Evolutionary conservation across 495 filamentous ascomycete species (phyloP).

Genomic region (Daldinia grandis): DNA sequence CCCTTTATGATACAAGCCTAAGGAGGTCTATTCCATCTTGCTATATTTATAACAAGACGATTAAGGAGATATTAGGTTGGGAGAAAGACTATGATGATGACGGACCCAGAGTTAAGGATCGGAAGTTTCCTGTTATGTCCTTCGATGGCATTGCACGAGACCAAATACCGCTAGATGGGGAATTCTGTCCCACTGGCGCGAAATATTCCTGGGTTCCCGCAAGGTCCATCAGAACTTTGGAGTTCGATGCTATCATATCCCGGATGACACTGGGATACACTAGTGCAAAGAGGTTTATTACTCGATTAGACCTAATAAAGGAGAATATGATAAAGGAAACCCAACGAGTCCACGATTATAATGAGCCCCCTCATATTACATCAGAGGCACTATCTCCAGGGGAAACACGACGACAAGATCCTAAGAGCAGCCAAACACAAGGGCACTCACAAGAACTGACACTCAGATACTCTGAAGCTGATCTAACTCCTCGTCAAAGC

Average conservation of each 20-base stretch:
- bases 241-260: neutral
- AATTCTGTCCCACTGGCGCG: neutral
- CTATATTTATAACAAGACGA: neutral
- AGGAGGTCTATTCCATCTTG: constrained; percentile 3
- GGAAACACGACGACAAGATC: neutral
- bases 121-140: constrained; percentile 1
- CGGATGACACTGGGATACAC: neutral
- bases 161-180: neutral
- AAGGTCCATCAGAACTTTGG: neutral
- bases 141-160: neutral
- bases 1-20: constrained; percentile 7
- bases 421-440: neutral
- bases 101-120: neutral
- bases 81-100: constrained; percentile 1
- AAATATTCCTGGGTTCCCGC: constrained; percentile 1
- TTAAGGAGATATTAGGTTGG: neutral
- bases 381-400: neutral
- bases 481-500: neutral
- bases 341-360: neutral
- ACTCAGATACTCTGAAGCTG: neutral
- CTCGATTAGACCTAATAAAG: neutral
- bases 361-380: neutral
- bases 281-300: neutral
- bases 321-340: neutral
- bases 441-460: neutral